These are phyloP conservation scores for Casuarina cunninghamiana DNA, from an alignment of 306 rosid genomes.

Conservation along the genomic window DNA sequence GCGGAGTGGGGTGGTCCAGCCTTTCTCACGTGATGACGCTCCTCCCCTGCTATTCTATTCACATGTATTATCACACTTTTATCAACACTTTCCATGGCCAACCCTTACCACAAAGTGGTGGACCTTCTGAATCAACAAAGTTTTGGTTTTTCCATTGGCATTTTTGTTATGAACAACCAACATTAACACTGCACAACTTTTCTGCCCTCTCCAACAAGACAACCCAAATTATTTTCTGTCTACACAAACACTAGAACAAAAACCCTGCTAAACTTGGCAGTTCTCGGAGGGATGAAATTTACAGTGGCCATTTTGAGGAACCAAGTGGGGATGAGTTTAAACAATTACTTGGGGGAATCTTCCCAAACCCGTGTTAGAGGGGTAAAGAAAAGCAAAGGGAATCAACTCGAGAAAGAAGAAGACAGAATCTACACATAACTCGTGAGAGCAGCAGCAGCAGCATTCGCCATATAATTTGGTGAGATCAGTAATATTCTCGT, in stretches of 20 bases:
- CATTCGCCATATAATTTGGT: conserved; percentile 29
- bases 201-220: background rate
- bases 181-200: background rate
- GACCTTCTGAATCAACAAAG: background rate
- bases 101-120: background rate
- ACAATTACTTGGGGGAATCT: background rate
- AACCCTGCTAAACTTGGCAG: background rate
- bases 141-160: conserved; percentile 13
- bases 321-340: background rate
- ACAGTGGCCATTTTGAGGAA: background rate
- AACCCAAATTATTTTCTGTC: background rate
- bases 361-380: background rate
- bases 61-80: conserved; percentile 70
- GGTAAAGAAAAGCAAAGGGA: background rate
- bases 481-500: conserved; percentile 37
- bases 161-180: background rate
- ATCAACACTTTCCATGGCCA: conserved; percentile 29
- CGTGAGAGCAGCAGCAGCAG: background rate
- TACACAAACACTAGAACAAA: background rate
- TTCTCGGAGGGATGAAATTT: background rate
- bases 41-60: conserved; percentile 72
- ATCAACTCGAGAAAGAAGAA: background rate
- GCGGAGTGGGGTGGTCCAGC: conserved; percentile 70
- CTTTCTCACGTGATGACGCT: conserved; percentile 97
- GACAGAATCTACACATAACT: background rate